phyloP scores from a whole-genome alignment of 768 basidiomycete species.

The Tubosaeta brunneosetosa region DNA sequence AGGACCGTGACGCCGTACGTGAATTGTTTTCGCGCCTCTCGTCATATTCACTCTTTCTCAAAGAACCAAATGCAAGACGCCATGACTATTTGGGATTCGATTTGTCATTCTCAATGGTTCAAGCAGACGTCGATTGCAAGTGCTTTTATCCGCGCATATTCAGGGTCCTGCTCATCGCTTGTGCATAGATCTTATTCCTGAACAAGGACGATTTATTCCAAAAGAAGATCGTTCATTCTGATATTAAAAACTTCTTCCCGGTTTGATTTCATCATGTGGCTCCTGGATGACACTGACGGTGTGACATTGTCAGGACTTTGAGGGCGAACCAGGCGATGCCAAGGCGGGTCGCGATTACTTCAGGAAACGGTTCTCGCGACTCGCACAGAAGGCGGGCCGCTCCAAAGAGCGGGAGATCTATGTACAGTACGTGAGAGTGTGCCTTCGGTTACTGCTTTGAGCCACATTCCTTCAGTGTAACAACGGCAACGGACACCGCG shows the following conservation, averaged over 20 bases:
- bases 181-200: slow-evolving; percentile 77
- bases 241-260: slow-evolving; percentile 87
- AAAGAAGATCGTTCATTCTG: slow-evolving; percentile 73
- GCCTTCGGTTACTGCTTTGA: slow-evolving; percentile 4
- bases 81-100: slow-evolving; percentile 98
- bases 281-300: neutral
- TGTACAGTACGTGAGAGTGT: slow-evolving; percentile 65
- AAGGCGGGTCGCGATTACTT: slow-evolving; percentile 85
- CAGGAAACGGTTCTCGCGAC: slow-evolving; percentile 73
- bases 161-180: slow-evolving; percentile 2
- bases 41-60: neutral
- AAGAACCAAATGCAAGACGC: slow-evolving; percentile 99
- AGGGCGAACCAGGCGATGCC: slow-evolving; percentile 70
- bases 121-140: slow-evolving; percentile 87
- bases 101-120: slow-evolving; percentile 98
- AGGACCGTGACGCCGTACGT: slow-evolving; percentile 85
- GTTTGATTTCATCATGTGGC: slow-evolving; percentile 37
- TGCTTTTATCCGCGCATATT: slow-evolving; percentile 2
- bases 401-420: slow-evolving; percentile 89
- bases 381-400: slow-evolving; percentile 82
- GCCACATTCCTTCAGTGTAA: slow-evolving; percentile 48
- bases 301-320: slow-evolving; percentile 60
- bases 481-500: slow-evolving; percentile 87
- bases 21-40: neutral
- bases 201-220: slow-evolving; percentile 95